A percentile compares a stretch with the other conserved stretches of the same genome.
phyloP scores from a whole-genome alignment of 345 rosid species.

The Microthlaspi erraticum region DNA sequence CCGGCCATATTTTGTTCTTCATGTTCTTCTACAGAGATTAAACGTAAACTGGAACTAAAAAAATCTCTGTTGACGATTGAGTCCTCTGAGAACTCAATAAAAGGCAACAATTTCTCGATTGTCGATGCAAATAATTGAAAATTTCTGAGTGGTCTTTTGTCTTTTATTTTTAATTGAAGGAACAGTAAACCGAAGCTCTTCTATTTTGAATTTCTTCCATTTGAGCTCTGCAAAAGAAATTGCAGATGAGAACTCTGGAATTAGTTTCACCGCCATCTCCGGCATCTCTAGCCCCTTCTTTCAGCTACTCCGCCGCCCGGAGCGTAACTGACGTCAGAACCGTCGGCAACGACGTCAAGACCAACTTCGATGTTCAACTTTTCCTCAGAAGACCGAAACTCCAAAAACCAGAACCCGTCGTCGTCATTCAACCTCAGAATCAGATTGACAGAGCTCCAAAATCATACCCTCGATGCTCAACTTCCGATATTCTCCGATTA shows the following conservation, averaged over 20 bases:
- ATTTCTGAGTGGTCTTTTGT: not conserved
- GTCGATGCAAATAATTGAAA: not conserved
- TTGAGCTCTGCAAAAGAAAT: conserved; percentile 2
- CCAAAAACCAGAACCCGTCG: conserved; percentile 23
- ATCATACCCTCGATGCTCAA: conserved; percentile 24
- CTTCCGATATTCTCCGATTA: conserved; percentile 55
- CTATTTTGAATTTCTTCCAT: not conserved
- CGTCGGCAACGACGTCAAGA: conserved; percentile 9
- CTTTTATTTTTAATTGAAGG: no score
- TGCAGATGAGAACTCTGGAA: conserved; percentile 39
- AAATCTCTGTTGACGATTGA: no score
- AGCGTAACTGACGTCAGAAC: conserved; percentile 6
- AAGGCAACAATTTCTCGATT: not conserved
- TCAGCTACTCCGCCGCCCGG: conserved; percentile 12
- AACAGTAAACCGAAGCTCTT: not conserved
- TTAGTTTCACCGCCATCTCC: conserved; percentile 39
- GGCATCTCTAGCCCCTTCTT: conserved; percentile 21
- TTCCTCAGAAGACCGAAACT: conserved; percentile 38
- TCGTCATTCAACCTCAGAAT: conserved; percentile 9
- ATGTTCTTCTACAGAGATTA: not conserved
- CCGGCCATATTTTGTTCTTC: conserved; percentile 1
- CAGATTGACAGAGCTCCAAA: not conserved
- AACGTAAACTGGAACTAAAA: no score
- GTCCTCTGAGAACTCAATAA: no score
- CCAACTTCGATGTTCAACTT: conserved; percentile 36